Evolutionary conservation across 352 stramenopile genomes (phyloP).

Genomic region (Phytophthora hybrid): DNA sequence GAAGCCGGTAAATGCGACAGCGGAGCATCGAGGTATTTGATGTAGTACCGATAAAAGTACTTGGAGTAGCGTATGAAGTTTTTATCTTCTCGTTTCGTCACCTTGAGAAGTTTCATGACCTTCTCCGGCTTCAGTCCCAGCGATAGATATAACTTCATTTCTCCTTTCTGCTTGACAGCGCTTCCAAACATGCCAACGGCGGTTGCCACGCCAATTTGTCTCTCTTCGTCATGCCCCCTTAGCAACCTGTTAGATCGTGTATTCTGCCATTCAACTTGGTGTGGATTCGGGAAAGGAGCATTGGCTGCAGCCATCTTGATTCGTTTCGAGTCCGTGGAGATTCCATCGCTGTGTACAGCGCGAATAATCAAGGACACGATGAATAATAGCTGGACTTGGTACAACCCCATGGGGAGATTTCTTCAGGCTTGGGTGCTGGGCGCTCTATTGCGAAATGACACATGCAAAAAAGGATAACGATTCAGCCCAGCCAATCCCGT

Average conservation of each 20-base stretch:
- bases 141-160: neutral
- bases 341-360: neutral
- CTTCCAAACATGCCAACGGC: neutral
- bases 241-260: neutral
- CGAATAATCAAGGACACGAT: neutral
- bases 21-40: neutral
- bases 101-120: neutral
- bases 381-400: neutral
- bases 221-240: neutral
- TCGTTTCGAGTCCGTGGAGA: neutral
- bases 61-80: neutral
- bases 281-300: neutral
- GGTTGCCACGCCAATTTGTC: neutral
- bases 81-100: neutral
- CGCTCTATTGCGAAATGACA: too few relatives aligned
- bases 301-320: neutral
- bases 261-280: neutral
- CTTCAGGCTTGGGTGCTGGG: too few relatives aligned
- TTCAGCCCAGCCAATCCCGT: too few relatives aligned
- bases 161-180: neutral
- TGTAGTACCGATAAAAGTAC: neutral
- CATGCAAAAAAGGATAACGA: too few relatives aligned
- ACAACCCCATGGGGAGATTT: too few relatives aligned
- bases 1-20: neutral
- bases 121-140: neutral